These are phyloP conservation scores for Lolium multiflorum DNA, from an alignment of 176 grass and related monocot genomes.

Conservation along the genomic window DNA sequence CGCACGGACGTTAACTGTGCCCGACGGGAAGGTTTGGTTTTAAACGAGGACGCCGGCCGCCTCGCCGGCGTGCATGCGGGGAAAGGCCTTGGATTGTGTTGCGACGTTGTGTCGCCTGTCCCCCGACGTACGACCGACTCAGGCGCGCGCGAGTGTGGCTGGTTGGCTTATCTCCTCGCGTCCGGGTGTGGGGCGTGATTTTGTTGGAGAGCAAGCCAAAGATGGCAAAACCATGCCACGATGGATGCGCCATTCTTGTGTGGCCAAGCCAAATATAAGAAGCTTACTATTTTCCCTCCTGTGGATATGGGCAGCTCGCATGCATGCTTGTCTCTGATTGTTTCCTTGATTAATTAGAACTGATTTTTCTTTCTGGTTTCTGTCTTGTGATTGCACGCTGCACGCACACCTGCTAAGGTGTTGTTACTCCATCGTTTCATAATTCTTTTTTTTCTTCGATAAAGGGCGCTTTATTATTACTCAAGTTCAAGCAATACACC, in stretches of 20 bases:
- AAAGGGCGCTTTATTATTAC: no score
- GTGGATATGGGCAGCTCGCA: background rate
- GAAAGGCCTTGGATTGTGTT: background rate
- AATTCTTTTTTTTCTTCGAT: no score
- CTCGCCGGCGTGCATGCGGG: constrained; percentile 25
- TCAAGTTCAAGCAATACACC: no score
- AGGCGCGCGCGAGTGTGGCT: background rate
- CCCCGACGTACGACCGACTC: constrained; percentile 26
- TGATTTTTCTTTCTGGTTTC: background rate
- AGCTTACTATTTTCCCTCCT: constrained; percentile 20
- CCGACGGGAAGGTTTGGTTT: background rate
- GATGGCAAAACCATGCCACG: constrained; percentile 28
- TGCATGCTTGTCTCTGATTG: background rate
- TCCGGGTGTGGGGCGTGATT: background rate
- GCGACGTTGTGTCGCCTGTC: constrained; percentile 25
- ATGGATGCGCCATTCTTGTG: constrained; percentile 25
- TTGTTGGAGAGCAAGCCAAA: constrained; percentile 36
- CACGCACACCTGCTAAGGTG: no score
- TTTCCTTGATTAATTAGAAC: background rate
- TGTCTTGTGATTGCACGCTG: no score
- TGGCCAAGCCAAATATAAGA: constrained; percentile 48
- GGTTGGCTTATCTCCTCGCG: background rate
- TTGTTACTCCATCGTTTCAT: no score
- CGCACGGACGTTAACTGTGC: background rate
- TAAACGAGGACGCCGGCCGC: constrained; percentile 33